Evolutionary conservation across 352 stramenopile species (phyloP).

Genomic region (Thalassiosira exigua): DNA sequence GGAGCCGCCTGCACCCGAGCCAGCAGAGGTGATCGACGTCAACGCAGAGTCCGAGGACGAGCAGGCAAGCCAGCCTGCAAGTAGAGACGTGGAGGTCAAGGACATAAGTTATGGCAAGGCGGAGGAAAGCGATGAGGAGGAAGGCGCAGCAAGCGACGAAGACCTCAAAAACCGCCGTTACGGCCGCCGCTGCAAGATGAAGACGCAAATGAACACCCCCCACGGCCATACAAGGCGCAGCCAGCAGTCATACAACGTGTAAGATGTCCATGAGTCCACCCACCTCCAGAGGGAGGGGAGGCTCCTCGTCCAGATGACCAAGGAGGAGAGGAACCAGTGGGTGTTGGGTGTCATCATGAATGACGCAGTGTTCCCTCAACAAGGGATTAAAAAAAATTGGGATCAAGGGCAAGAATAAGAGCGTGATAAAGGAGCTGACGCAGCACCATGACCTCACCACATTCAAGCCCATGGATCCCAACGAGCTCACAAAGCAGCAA

Average conservation of each 20-base stretch:
- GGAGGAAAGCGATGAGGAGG: constrained; percentile 1
- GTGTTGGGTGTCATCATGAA: constrained; percentile 13
- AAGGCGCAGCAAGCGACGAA: neutral
- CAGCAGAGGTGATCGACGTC: constrained; percentile 3
- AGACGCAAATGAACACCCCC: neutral
- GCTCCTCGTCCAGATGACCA: neutral
- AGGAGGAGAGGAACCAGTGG: neutral
- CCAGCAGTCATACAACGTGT: neutral
- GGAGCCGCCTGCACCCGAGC: neutral
- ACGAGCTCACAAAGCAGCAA: neutral
- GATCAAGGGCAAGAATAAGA: neutral
- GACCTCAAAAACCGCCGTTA: neutral
- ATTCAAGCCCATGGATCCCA: constrained; percentile 18
- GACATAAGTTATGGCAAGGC: neutral
- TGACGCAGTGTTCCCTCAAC: constrained; percentile 22
- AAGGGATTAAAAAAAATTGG: constrained; percentile 22
- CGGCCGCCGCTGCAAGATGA: neutral
- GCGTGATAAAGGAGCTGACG: constrained; percentile 32
- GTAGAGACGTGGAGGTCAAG: neutral
- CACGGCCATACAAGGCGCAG: constrained; percentile 5
- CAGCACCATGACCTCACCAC: constrained; percentile 29
- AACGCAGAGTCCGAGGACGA: constrained; percentile 12
- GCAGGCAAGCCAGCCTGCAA: neutral
- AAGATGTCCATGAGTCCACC: neutral
- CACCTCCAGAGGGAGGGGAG: neutral